Conservation (phyloP, 306 rosid genomes). For the Alnus rubra region DNA sequence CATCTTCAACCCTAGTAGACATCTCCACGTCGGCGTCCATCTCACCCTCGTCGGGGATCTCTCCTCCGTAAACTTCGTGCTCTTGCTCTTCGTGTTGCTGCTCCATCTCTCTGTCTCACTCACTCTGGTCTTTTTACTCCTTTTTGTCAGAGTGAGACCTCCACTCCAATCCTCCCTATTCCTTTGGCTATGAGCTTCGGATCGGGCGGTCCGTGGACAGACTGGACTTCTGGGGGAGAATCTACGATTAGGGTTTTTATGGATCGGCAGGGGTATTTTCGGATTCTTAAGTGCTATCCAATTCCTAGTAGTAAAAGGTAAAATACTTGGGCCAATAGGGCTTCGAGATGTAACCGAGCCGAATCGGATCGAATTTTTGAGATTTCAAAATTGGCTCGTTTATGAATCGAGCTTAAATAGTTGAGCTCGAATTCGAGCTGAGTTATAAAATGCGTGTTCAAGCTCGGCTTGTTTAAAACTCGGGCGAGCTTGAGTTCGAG, state of each 20-base stretch:
- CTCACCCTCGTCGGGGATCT: constrained; percentile 69
- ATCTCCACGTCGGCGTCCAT: constrained; percentile 54
- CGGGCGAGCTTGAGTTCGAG: too few species aligned
- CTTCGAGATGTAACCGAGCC: too few species aligned
- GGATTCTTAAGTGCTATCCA: neutral
- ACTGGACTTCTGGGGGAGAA: constrained; percentile 11
- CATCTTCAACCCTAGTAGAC: constrained; percentile 51
- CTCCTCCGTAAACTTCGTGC: constrained; percentile 76
- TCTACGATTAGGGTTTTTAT: constrained; percentile 8
- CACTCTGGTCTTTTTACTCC: neutral
- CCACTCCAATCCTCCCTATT: constrained; percentile 14
- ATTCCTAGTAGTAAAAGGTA: neutral
- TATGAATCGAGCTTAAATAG: too few species aligned
- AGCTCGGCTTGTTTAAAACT: too few species aligned
- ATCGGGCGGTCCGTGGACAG: constrained; percentile 11
- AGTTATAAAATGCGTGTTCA: too few species aligned
- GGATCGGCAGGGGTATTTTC: constrained; percentile 19
- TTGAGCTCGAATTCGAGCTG: too few species aligned
- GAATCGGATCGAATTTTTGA: too few species aligned
- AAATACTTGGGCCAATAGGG: too few species aligned
- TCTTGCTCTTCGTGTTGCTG: constrained; percentile 45
- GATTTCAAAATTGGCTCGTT: too few species aligned
- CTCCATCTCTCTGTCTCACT: constrained; percentile 36
- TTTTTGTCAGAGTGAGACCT: neutral
- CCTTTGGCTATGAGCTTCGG: constrained; percentile 18